These are phyloP conservation scores for Udeniomyces megalosporus DNA, from an alignment of 768 basidiomycete species.

Conservation along the genomic window DNA sequence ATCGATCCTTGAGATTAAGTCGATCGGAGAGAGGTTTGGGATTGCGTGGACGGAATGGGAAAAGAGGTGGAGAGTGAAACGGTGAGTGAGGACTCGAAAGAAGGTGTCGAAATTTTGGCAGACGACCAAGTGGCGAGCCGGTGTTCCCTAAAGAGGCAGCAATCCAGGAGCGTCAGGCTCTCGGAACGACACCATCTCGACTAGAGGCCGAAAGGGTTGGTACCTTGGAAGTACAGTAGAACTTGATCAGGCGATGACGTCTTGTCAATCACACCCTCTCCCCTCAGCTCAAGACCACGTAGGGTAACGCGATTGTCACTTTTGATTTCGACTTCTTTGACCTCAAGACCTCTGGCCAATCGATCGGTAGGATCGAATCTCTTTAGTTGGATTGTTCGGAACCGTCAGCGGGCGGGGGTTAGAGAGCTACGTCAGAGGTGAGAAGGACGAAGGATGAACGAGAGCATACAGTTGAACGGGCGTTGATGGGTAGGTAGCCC, in stretches of 20 bases:
- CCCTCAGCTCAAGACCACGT: constrained; percentile 24
- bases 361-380: constrained; percentile 1
- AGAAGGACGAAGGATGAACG: too few species aligned
- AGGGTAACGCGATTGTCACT: constrained; percentile 20
- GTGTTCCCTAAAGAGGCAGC: constrained; percentile 33
- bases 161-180: not conserved
- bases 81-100: constrained; percentile 11
- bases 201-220: not conserved
- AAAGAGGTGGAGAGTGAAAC: not conserved
- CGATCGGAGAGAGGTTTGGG: too few species aligned
- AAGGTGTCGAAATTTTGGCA: constrained; percentile 34
- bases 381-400: not conserved
- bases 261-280: not conserved
- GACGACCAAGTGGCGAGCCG: constrained; percentile 36
- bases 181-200: too few species aligned
- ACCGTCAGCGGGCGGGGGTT: not conserved
- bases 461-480: too few species aligned
- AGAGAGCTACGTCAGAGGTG: not conserved
- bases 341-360: constrained; percentile 20
- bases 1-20: constrained; percentile 1
- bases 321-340: constrained; percentile 25
- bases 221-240: constrained; percentile 33
- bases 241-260: constrained; percentile 18
- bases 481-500: too few species aligned
- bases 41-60: too few species aligned